Evolutionary conservation across 257 asterid genomes (phyloP).

Genomic region (Avicennia marina): DNA sequence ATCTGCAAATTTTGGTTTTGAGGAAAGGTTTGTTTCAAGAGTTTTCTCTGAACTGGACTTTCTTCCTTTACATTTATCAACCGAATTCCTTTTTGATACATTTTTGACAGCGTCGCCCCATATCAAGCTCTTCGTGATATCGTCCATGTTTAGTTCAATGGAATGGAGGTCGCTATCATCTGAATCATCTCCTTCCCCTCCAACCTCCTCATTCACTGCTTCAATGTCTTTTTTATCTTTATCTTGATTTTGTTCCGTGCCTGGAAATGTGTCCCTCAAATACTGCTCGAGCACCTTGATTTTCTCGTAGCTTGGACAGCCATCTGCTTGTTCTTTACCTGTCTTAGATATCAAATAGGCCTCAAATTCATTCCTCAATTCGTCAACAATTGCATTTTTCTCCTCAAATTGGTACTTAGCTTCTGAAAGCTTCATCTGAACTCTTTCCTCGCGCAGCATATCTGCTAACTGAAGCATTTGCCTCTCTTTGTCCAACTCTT

Average conservation of each 20-base stretch:
- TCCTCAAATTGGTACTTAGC: conserved; percentile 94
- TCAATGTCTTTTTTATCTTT: not conserved
- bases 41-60: not conserved
- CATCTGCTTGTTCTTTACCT: conserved; percentile 9
- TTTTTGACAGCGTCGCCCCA: conserved; percentile 32
- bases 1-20: conserved; percentile 21
- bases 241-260: conserved; percentile 20
- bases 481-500: conserved; percentile 67
- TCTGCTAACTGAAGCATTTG: conserved; percentile 97
- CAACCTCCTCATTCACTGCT: conserved; percentile 17
- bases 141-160: conserved; percentile 58
- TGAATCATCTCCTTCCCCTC: conserved; percentile 15
- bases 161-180: not conserved
- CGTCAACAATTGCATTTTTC: conserved; percentile 68
- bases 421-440: conserved; percentile 91
- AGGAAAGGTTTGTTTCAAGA: not conserved
- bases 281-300: conserved; percentile 79
- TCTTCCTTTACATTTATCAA: conserved; percentile 30
- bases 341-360: conserved; percentile 53
- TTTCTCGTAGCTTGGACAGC: conserved; percentile 30
- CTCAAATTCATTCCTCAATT: conserved; percentile 50
- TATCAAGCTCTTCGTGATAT: conserved; percentile 43
- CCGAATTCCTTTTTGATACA: conserved; percentile 31
- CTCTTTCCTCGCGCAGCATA: conserved; percentile 85
- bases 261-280: conserved; percentile 73